These are phyloP conservation scores for Melastoma candidum DNA, from an alignment of 441 rosid species.

Conservation along the genomic window DNA sequence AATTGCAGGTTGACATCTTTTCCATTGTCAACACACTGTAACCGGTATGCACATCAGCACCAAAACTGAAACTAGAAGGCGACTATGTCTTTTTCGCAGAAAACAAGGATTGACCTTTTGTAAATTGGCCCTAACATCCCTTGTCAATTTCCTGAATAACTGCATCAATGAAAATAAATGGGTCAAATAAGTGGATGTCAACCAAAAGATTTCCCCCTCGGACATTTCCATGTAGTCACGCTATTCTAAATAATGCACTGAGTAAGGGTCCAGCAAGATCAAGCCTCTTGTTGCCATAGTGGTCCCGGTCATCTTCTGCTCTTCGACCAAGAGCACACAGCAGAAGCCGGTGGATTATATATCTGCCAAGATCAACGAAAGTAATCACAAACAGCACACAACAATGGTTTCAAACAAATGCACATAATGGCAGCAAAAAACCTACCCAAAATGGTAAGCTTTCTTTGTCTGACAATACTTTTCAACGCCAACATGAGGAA, in stretches of 20 bases:
- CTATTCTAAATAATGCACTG: constrained; percentile 97
- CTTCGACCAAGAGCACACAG: constrained; percentile 91
- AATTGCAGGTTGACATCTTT: constrained; percentile 94
- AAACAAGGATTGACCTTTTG: constrained; percentile 43
- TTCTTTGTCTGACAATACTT: constrained; percentile 91
- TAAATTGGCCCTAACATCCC: constrained; percentile 84
- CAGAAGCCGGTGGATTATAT: constrained; percentile 88
- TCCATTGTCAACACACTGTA: constrained; percentile 87
- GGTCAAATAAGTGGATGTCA: constrained; percentile 26
- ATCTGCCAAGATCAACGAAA: constrained; percentile 32
- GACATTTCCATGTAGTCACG: constrained; percentile 19
- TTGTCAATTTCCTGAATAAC: constrained; percentile 90
- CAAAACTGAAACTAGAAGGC: constrained; percentile 8
- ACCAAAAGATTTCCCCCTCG: not conserved
- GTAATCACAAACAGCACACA: constrained; percentile 2
- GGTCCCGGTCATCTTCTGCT: constrained; percentile 98
- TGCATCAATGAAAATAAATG: constrained; percentile 27
- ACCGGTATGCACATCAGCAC: constrained; percentile 13
- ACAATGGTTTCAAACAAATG: not conserved
- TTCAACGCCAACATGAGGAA: constrained; percentile 21
- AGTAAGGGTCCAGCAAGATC: constrained; percentile 99
- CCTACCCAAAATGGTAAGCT: constrained; percentile 94
- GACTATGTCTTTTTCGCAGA: not conserved
- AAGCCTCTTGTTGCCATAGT: constrained; percentile 97
- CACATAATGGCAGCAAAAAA: constrained; percentile 6